Base-by-base conservation (phyloP, 371 early-diverging fungal species). In the Mortierella sp. region DNA sequence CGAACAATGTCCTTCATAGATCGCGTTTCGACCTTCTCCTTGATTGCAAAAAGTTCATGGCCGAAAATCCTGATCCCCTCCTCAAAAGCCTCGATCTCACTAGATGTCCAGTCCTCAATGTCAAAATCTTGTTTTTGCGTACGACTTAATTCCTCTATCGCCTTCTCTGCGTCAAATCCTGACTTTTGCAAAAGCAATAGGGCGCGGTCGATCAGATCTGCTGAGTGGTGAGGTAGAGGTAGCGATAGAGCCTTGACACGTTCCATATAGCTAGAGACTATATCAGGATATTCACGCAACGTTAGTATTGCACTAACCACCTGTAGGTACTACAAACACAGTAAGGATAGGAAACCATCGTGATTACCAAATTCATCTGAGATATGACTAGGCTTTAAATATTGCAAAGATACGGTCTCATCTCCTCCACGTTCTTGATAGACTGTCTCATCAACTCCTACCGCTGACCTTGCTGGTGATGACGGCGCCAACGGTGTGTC, bases 11-110 rank as follows among this genome's bases (percentile, higher is more conserved):
- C 91, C 11, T 84, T 86, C 86, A 89, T 88, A 7, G 84, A 66
- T 70, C 89, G 88, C 0, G 89, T 87, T 0, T 80, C 85, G 21
- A 90, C 83, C 65, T 87, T 66, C 50, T 85, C 83, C 66, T 87
- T 87, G 16, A 93, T 86, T 1, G 83, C 79, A 52, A 88, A 87
- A 26, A 94, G 80, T 46, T 95, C 93, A 61, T 92, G 89, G 0
- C 94, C 94, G 72, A 85, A 88, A 19, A 87, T 83, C 30, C 86
- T 84, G 58, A 96, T 84, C 11, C 88, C 88, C 37, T 86, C 84
- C 69, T 93, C 92, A 77, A 96, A 94, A 7, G 83, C 87, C 7
- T 83, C 83, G 6, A 87, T 70, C 51, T 90, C 91, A 11, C 79
- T 84, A 0, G 74, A 70, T 0, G 88, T 80, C 96, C 96, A 96